Conservation (phyloP, 495 filamentous ascomycete genomes). For the Trichoderma parareesei region DNA sequence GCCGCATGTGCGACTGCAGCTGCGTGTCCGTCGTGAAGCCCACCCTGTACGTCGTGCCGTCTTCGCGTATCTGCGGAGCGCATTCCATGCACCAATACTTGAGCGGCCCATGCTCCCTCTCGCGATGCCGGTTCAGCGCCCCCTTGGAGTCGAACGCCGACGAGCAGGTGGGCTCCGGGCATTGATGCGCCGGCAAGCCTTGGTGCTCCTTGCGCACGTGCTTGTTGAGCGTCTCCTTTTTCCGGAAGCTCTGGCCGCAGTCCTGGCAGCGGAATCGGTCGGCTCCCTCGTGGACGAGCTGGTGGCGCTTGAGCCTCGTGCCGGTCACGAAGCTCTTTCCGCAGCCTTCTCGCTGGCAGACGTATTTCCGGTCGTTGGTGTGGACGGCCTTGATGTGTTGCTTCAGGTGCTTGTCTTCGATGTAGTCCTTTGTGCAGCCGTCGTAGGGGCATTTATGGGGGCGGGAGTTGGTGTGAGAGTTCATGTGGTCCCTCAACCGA, state of each 20-base stretch:
- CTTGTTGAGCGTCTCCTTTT: conserved; percentile 75
- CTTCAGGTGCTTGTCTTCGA: conserved; percentile 70
- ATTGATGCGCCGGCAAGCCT: conserved; percentile 57
- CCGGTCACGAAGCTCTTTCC: conserved; percentile 72
- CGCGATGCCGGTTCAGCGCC: conserved; percentile 62
- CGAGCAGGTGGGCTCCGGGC: conserved; percentile 56
- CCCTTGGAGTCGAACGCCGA: conserved; percentile 63
- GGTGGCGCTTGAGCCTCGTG: conserved; percentile 61
- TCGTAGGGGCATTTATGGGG: conserved; percentile 58
- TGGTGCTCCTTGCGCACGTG: conserved; percentile 72
- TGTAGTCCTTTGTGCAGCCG: conserved; percentile 72
- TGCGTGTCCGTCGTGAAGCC: conserved; percentile 64
- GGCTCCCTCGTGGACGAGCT: conserved; percentile 56
- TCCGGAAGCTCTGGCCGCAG: conserved; percentile 76
- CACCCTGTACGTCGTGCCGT: conserved; percentile 24
- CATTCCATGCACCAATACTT: conserved; percentile 70
- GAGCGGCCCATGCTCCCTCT: conserved; percentile 56
- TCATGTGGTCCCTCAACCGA: conserved; percentile 67
- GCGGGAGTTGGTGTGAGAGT: conserved; percentile 73
- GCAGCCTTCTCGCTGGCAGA: conserved; percentile 64
- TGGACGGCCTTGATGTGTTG: conserved; percentile 80
- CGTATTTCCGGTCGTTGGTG: conserved; percentile 58
- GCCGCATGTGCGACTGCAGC: conserved; percentile 62
- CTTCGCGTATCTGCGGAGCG: conserved; percentile 19
- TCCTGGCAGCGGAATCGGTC: conserved; percentile 65